phyloP scores from a whole-genome alignment of 2,329 filamentous ascomycete genomes.

The Ophiostoma novo-ulmi region DNA sequence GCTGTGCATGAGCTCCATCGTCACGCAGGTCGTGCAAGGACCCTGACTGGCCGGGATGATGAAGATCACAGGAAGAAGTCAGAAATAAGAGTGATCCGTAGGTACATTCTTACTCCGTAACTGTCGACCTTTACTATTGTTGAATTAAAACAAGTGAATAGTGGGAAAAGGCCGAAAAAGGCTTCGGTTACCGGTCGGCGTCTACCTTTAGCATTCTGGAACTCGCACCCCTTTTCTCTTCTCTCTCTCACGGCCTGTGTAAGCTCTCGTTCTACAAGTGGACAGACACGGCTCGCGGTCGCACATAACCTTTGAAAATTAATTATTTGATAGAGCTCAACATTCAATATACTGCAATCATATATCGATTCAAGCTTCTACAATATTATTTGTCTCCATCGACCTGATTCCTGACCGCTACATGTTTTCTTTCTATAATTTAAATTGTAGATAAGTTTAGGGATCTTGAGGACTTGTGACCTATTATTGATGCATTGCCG shows the following conservation, averaged over 20 bases:
- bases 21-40: conserved; percentile 18
- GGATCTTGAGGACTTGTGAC: not conserved
- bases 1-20: conserved; percentile 22
- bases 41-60: conserved; percentile 19
- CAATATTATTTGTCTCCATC: not conserved
- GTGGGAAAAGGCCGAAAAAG: not conserved
- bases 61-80: not conserved
- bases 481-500: not conserved
- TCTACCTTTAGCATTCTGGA: not conserved
- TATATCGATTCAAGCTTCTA: not conserved
- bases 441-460: not conserved
- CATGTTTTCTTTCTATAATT: not conserved
- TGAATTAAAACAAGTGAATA: not conserved
- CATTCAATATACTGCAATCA: not conserved
- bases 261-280: not conserved
- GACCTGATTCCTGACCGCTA: not conserved
- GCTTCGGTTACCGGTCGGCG: not conserved
- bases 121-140: not conserved
- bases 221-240: not conserved
- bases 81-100: not conserved
- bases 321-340: too few relatives aligned
- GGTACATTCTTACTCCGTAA: not conserved
- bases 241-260: not conserved
- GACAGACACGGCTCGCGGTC: conserved; percentile 4
- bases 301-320: not conserved